Evolutionary conservation across 129 eudicot genomes (phyloP), one percentile per base, ranked within the genome.

Genomic region (Artemisia tridentata): DNA sequence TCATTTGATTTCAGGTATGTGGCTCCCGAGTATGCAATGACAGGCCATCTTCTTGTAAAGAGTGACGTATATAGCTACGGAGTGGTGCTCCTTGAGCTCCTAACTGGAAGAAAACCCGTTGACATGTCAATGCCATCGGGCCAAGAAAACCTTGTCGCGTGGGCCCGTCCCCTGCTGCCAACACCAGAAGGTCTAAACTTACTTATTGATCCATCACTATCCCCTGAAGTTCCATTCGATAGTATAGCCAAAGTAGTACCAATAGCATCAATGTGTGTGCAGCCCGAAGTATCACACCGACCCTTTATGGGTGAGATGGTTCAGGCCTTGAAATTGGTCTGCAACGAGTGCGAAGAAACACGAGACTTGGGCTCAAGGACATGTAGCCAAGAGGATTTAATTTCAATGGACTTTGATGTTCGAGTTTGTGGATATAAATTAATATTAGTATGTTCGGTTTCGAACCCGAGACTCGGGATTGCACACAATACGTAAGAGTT

Each of bases 21-120:
- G 73, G 98, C 98, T 84, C 98, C 98, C 7, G 96, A 92, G 80
- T 92, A 92, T 56, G 98, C 98, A 2, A 92, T 92, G 98, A 92
- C 98, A 0, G 98, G 98, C 18, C 98, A 92, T 81, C 98, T 89
- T 72, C 98, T 92, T 16, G 95, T 92, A 16, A 92, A 92, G 77
- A 92, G 98, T 51, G 98, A 92, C 52, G 98, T 92, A 62, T 92
- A 92, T 63, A 92, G 98, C 86, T 92, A 92, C 34, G 98, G 98
- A 25, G 98, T 92, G 14, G 98, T 92, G 56, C 96, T 92, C 29
- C 92, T 92, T 6, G 98, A 92, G 86, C 98, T 92, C 60, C 73
- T 92, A 56, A 89, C 90, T 0, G 96, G 96, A 56, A 81, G 87
- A 63, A 92, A 89, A 66, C 96, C 98, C 11, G 90, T 92, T n/a